These are phyloP conservation scores for Xylaria sp. DNA, from an alignment of 2,329 filamentous ascomycete species.

Conservation along the genomic window DNA sequence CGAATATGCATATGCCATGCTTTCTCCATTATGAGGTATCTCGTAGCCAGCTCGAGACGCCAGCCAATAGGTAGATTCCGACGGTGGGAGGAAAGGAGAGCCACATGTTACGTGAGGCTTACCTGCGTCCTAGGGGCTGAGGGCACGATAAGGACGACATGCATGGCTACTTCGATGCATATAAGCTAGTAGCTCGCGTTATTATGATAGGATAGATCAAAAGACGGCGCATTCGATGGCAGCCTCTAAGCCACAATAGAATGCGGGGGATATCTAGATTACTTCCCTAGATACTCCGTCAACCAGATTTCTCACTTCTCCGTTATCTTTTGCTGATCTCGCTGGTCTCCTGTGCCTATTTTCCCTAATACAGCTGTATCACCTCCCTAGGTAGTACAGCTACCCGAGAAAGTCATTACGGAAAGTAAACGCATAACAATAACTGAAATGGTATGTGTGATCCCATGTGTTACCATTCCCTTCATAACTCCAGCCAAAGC, in stretches of 20 bases:
- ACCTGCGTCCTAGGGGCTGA: not conserved
- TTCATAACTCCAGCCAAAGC: not conserved
- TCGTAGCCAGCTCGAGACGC: not conserved
- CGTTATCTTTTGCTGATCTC: not conserved
- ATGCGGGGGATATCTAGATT: not conserved
- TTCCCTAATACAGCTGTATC: not conserved
- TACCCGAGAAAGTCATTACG: not conserved
- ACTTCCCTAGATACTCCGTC: not conserved
- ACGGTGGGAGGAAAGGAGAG: not conserved
- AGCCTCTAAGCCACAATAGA: not conserved
- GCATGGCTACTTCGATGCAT: too few relatives aligned
- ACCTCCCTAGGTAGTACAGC: not conserved
- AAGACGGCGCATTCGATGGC: too few relatives aligned
- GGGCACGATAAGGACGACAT: not conserved
- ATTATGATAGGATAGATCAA: not conserved
- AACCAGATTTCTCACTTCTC: not conserved
- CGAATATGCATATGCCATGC: too few relatives aligned
- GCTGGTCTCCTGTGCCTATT: too few relatives aligned
- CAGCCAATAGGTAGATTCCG: not conserved
- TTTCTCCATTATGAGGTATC: too few relatives aligned
- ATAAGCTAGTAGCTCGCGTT: not conserved
- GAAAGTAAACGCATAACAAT: not conserved
- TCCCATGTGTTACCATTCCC: not conserved
- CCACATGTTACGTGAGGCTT: not conserved
- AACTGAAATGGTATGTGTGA: not conserved